Evolutionary conservation across 2,329 filamentous ascomycete genomes (phyloP), one percentile per base, ranked within the genome.

Genomic region (Ophiostoma angusticollis): DNA sequence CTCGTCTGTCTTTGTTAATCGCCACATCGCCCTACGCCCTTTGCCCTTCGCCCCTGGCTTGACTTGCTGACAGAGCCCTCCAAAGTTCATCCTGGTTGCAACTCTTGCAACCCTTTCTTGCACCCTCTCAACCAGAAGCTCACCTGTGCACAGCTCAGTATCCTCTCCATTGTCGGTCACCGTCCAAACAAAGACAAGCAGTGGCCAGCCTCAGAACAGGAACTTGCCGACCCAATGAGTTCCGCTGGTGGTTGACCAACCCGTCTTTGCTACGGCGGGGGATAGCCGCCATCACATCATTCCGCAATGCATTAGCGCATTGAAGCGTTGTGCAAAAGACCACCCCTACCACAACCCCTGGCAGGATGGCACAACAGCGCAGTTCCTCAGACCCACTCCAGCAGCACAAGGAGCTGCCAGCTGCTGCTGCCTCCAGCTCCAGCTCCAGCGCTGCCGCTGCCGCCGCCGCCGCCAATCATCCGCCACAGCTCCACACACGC

Each of bases 391-490:
- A 32, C 17, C 31, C 13, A 16, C 29, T 7, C 29, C 29, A 31
- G n/a, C 29, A 31, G 9, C 7, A 31, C 29, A n/a, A 32, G 6
- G 17, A 32, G 17, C 31, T 9, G 7, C 31, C 16, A 12, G n/a
- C n/a, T 31, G 31, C 31, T 35, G 24, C 21, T 25, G 35, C 31
- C 31, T 34, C 37, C 14, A 39, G 37, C 31, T 31, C 35, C 12
- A 31, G n/a, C 27, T 13, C 34, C 17, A 29, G 35, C 27, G 25
- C 36, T 29, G 36, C 29, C 23, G 18, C 49, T 49, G 44, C 53
- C 50, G 17, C 39, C 54, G 43, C 56, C 44, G 56, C 54, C 67
- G 52, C 53, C 58, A 48, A 54, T 63, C 56, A 24, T 31, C 29
- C 51, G 61, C 49, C 58, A 64, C 48, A 62, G 18, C 24, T 22